Conservation (phyloP, 345 rosid species). For the Rhodomyrtus tomentosa region DNA sequence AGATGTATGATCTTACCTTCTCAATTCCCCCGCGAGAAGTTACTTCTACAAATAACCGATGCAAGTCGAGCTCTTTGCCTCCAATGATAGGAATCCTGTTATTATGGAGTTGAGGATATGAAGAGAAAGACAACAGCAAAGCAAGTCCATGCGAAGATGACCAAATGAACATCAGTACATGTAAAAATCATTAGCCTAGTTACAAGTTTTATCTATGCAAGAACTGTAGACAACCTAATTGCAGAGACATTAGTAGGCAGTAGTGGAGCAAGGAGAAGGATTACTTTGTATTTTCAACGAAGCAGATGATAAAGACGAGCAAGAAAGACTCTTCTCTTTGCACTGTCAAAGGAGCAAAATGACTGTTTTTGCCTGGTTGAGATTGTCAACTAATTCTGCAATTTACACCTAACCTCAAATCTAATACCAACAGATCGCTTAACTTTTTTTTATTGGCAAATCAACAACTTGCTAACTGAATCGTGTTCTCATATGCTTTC, state of each 20-base stretch:
- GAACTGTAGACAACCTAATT: not conserved
- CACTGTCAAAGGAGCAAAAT: not conserved
- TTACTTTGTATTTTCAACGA: not conserved
- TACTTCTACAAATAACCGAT: slow-evolving; percentile 83
- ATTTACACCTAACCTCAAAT: not conserved
- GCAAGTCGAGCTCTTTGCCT: slow-evolving; percentile 84
- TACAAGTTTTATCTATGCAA: not conserved
- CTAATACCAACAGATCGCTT: not conserved
- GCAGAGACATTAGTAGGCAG: not conserved
- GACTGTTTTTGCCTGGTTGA: not conserved
- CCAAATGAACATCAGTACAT: not conserved
- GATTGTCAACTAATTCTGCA: not conserved
- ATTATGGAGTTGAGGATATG: not conserved
- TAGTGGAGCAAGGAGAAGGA: not conserved
- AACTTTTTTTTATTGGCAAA: not conserved
- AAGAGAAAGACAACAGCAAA: not conserved
- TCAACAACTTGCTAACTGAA: not conserved
- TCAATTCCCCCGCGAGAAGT: slow-evolving; percentile 92
- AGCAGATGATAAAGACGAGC: not conserved
- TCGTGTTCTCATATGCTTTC: not conserved
- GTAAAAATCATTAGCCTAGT: not conserved
- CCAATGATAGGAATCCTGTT: slow-evolving; percentile 90
- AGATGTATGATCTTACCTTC: slow-evolving; percentile 41
- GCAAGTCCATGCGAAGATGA: not conserved
- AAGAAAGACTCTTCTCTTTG: not conserved